Evolutionary conservation across 768 basidiomycete genomes (phyloP), one percentile per base, ranked within the genome.

Genomic region (Multifurca ochricompacta): DNA sequence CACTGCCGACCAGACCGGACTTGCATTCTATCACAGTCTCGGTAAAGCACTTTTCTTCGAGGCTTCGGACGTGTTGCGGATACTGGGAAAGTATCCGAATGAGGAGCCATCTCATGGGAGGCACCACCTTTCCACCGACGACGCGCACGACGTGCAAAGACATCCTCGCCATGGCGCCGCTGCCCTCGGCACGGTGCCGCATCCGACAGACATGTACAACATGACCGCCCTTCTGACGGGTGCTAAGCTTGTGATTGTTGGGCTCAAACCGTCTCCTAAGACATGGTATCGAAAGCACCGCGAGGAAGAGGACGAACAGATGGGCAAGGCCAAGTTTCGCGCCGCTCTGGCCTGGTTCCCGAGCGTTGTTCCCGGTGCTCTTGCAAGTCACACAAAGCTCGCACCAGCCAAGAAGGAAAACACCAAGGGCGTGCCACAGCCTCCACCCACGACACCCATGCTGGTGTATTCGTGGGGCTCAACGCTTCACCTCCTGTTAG

Each of bases 1-100:
- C 36, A 85, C 86, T 4, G 88, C 91, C 2, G 96, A 98, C 66
- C 89, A 95, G 54, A 71, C 77, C 60, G 96, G 96, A 0, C 76
- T 97, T 8, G 90, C 92, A 0, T 99, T 99, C 69, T 96, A 91
- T 66, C 94, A 97, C 69, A 89, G 87, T 51, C 73, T 99, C 4
- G 92, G 96, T 25, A 94, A 91, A 67, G 85, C 98, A 10, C 75
- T 98, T 13, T 96, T 96, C 60, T 85, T 99, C 6, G 94, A 97
- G 42, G 93, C 94, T 11, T 83, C 89, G 14, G 96, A 99, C 66
- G 91, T 90, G 31, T 77, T 98, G 41, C 84, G 96, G 16, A 90
- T 99, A 48, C 76, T 98, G 2, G 96, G 96, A 1, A 89, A 86
- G 63, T 95, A 97, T 64, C 87, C 89, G 3, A 79, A 83, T 27